Conservation (phyloP, 2,329 filamentous ascomycete species). For the Aspergillus japonicus region DNA sequence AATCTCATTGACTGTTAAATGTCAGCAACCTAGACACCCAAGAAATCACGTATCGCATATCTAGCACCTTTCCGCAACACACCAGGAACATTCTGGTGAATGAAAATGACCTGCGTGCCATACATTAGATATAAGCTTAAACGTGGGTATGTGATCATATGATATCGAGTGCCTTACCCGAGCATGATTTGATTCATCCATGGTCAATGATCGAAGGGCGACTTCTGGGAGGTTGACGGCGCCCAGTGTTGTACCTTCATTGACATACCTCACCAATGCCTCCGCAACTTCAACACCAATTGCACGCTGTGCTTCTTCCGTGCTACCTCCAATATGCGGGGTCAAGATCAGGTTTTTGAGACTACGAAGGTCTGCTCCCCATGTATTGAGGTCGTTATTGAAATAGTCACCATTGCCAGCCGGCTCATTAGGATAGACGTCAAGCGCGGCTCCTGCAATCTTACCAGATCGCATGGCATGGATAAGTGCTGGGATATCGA, state of each 20-base stretch:
- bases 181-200: slow-evolving; percentile 85
- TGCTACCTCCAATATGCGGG: slow-evolving; percentile 95
- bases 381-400: slow-evolving; percentile 75
- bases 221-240: slow-evolving; percentile 98
- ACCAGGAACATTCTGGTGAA: slow-evolving; percentile 94
- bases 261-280: slow-evolving; percentile 89
- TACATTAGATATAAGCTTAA: background rate
- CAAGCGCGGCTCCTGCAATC: slow-evolving; percentile 89
- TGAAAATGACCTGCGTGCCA: slow-evolving; percentile 72
- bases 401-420: slow-evolving; percentile 95
- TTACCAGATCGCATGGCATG: slow-evolving; percentile 82
- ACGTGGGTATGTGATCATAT: background rate
- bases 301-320: slow-evolving; percentile 93
- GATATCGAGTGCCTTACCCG: slow-evolving; percentile 54
- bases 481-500: slow-evolving; percentile 90
- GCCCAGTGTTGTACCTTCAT: slow-evolving; percentile 85
- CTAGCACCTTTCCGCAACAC: slow-evolving; percentile 74
- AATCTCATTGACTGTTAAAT: slow-evolving; percentile 76
- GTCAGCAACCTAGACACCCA: slow-evolving; percentile 16
- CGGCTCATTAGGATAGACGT: slow-evolving; percentile 93
- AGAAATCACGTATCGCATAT: background rate
- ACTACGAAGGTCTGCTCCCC: slow-evolving; percentile 78
- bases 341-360: slow-evolving; percentile 93
- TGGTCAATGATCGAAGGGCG: slow-evolving; percentile 80
- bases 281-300: slow-evolving; percentile 92